Conservation (phyloP, 2,329 filamentous ascomycete species). For the Talaromyces sp. region DNA sequence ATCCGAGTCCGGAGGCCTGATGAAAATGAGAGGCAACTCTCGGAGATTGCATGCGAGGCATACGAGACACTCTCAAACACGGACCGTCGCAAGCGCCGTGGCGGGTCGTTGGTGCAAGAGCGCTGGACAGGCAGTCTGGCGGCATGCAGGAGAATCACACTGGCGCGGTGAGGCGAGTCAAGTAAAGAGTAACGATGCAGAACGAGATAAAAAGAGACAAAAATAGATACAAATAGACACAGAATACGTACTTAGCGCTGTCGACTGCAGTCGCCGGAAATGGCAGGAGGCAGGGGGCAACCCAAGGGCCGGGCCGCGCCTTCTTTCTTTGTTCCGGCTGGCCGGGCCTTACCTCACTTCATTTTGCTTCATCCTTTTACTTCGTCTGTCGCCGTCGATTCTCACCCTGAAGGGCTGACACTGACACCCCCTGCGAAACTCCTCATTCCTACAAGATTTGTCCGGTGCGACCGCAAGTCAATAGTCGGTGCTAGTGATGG, state of each 20-base stretch:
- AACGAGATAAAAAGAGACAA: conserved; percentile 46
- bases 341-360: background rate
- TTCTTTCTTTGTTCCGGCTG: background rate
- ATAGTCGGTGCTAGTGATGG: background rate
- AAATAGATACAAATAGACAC: conserved; percentile 14
- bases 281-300: background rate
- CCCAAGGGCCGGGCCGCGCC: background rate
- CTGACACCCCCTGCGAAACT: background rate
- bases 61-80: background rate
- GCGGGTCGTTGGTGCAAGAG: background rate
- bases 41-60: background rate
- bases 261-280: conserved; percentile 20
- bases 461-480: background rate
- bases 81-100: background rate
- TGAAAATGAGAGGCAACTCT: background rate
- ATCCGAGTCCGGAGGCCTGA: background rate
- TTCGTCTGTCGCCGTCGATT: background rate
- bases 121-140: background rate
- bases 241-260: conserved; percentile 12
- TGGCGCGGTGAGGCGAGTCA: conserved; percentile 39
- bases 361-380: background rate
- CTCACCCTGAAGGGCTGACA: too few relatives aligned
- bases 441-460: background rate
- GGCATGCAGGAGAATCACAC: background rate
- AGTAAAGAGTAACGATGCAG: conserved; percentile 31